phyloP scores from a whole-genome alignment of 2,329 filamentous ascomycete species.

The Zopfia rhizophila region DNA sequence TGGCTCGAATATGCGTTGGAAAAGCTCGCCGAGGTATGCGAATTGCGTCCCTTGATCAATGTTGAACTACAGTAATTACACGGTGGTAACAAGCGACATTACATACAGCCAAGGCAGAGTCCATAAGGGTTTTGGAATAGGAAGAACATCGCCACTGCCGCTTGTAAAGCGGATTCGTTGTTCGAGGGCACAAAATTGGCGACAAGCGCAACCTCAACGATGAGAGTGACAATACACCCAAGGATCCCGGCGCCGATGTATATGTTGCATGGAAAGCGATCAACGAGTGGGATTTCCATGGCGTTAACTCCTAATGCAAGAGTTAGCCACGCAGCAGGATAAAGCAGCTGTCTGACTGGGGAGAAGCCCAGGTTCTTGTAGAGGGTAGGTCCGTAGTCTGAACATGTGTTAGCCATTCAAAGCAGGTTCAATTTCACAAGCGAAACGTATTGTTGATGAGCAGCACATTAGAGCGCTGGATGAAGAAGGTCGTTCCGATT shows the following conservation, averaged over 20 bases:
- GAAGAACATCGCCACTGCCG: constrained; percentile 61
- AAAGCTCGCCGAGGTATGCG: constrained; percentile 60
- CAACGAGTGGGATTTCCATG: constrained; percentile 35
- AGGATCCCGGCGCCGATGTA: constrained; percentile 29
- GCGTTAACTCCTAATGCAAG: constrained; percentile 35
- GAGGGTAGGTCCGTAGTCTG: constrained; percentile 38
- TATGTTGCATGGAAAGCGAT: constrained; percentile 32
- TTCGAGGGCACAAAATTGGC: constrained; percentile 32
- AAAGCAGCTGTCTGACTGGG: constrained; percentile 36
- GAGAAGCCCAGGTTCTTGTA: constrained; percentile 42
- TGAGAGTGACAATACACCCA: constrained; percentile 37
- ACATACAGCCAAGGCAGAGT: constrained; percentile 56
- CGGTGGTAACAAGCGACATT: neutral
- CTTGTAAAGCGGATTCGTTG: constrained; percentile 48
- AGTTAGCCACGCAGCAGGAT: constrained; percentile 41
- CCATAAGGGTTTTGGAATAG: constrained; percentile 61
- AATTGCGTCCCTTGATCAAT: constrained; percentile 61
- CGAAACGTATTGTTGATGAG: constrained; percentile 35
- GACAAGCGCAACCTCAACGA: constrained; percentile 62
- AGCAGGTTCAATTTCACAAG: no score
- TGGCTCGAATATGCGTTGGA: constrained; percentile 59
- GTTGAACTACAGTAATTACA: neutral
- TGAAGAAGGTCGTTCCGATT: constrained; percentile 39
- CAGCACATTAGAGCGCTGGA: constrained; percentile 41
- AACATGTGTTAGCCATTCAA: no score